phyloP scores from a whole-genome alignment of 2,329 filamentous ascomycete genomes.

The Botrytis sinoallii region DNA sequence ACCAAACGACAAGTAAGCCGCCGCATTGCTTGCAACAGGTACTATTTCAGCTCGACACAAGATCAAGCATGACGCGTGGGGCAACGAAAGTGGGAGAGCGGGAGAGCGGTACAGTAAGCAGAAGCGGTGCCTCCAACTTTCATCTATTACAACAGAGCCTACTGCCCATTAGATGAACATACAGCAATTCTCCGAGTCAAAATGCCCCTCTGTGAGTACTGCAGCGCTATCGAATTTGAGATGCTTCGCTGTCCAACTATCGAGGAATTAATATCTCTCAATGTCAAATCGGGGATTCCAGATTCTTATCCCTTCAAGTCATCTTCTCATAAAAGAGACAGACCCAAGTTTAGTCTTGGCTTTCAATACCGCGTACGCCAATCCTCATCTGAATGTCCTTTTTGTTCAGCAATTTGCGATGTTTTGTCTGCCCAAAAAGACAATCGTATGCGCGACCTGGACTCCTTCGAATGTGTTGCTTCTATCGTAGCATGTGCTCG shows the following conservation, averaged over 20 bases:
- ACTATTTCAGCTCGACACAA: background rate
- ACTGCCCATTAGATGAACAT: background rate
- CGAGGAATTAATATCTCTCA: background rate
- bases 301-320: background rate
- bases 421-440: background rate
- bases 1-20: background rate
- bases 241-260: constrained; percentile 6
- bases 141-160: background rate
- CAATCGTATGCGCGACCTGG: background rate
- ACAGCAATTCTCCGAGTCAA: background rate
- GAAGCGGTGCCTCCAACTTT: background rate
- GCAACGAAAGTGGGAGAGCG: background rate
- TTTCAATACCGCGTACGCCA: background rate
- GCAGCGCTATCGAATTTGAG: background rate
- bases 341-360: background rate
- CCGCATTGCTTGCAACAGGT: background rate
- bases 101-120: background rate
- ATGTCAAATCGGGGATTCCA: background rate
- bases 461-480: background rate
- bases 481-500: background rate
- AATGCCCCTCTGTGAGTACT: background rate
- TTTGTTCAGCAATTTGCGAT: constrained; percentile 1
- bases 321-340: background rate
- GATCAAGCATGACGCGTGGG: background rate
- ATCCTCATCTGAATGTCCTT: background rate